Evolutionary conservation across 108 stramenopile genomes (phyloP).

Genomic region (Cyclotella sp.): DNA sequence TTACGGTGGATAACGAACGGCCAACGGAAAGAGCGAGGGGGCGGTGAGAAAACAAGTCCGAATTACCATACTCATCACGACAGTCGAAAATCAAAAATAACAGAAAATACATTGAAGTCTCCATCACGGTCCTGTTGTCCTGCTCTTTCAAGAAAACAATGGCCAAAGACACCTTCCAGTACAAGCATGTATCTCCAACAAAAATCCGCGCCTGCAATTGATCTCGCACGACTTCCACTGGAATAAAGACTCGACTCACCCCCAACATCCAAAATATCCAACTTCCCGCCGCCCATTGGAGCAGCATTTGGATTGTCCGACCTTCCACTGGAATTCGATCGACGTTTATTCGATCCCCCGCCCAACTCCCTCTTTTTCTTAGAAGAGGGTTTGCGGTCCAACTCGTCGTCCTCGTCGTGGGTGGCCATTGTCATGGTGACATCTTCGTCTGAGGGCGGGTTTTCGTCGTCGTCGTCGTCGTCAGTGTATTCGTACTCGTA

Average conservation of each 20-base stretch:
- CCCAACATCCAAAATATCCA: slow-evolving; percentile 35
- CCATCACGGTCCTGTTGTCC: too few species aligned
- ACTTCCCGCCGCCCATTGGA: slow-evolving; percentile 29
- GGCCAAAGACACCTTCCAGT: background rate
- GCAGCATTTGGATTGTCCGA: slow-evolving; percentile 54
- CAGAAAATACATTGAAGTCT: too few species aligned
- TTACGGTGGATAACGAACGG: background rate
- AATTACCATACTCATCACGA: too few species aligned
- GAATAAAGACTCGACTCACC: background rate
- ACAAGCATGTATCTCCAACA: background rate
- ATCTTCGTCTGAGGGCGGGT: slow-evolving; percentile 14
- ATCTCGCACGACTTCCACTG: background rate
- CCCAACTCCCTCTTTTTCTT: slow-evolving; percentile 1
- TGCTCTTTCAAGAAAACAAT: too few species aligned
- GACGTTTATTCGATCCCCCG: slow-evolving; percentile 31
- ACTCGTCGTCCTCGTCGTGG: slow-evolving; percentile 6
- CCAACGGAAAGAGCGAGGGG: background rate
- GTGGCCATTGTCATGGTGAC: slow-evolving; percentile 25
- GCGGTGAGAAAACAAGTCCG: too few species aligned
- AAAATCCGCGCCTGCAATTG: background rate
- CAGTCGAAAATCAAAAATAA: too few species aligned
- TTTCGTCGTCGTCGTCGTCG: slow-evolving; percentile 37
- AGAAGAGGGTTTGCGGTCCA: slow-evolving; percentile 1
- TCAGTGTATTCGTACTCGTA: slow-evolving; percentile 64
- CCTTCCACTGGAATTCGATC: slow-evolving; percentile 18